Conservation (phyloP, 441 rosid species). For the Erodium texanum region DNA sequence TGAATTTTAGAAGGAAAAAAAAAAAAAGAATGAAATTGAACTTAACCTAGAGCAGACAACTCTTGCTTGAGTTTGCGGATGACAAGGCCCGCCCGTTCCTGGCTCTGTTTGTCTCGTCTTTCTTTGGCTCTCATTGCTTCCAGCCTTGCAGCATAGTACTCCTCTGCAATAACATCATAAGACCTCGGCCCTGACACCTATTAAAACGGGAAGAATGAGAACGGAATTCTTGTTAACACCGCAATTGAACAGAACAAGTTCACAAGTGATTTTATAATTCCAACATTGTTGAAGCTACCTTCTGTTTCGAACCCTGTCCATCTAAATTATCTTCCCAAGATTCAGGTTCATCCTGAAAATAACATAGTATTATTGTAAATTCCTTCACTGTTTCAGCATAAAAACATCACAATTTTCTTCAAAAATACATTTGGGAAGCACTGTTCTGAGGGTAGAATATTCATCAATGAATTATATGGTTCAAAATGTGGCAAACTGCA, state of each 20-base stretch:
- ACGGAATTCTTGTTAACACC: constrained; percentile 6
- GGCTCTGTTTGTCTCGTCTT: constrained; percentile 53
- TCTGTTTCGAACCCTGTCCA: constrained; percentile 28
- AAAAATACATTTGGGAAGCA: neutral
- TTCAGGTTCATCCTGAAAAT: constrained; percentile 49
- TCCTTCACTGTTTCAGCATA: neutral
- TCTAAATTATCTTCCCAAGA: constrained; percentile 53
- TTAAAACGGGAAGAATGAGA: constrained; percentile 13
- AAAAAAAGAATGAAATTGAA: constrained; percentile 16
- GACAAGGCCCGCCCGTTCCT: constrained; percentile 54
- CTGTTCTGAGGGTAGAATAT: neutral
- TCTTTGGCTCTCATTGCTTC: constrained; percentile 81
- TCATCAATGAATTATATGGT: neutral
- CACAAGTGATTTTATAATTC: neutral
- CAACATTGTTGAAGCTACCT: constrained; percentile 33
- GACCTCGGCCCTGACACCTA: constrained; percentile 55
- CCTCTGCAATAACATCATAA: constrained; percentile 57
- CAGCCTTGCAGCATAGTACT: constrained; percentile 53
- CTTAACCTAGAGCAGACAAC: constrained; percentile 64
- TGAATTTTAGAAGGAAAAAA: constrained; percentile 13
- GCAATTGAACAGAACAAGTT: neutral
- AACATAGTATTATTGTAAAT: neutral
- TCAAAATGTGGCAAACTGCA: neutral
- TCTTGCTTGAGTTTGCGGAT: constrained; percentile 86
- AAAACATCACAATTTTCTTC: neutral